Evolutionary conservation across 768 basidiomycete genomes (phyloP), one percentile per base, ranked within the genome.

Genomic region (Tylopilus plumbeoviolaceoides): DNA sequence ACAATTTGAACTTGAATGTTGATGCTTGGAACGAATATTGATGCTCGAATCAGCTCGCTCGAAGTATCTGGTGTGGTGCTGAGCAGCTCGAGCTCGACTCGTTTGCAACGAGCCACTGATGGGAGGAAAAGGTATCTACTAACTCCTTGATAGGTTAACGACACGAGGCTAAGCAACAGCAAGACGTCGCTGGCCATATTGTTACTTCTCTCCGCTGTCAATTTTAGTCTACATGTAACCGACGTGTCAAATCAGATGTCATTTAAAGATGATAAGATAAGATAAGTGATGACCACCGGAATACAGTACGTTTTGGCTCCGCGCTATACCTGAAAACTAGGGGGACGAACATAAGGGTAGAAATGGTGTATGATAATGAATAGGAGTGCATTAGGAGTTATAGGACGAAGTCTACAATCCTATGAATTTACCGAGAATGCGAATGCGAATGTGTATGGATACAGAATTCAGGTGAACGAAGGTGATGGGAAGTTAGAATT

Each of bases 221-320:
- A 30, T 30, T 7, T 30, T 11, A 8, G 30, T 30, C 30, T 30
- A 2, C 30, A 11, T 9, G 30, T 33, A 33, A 3, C 31, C 31
- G 11, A 36, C 5, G 30, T 15, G 35, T 36, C 23, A 49, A 48
- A 54, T 48, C 56, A 45, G 49, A 21, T 57, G 43, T 48, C 48
- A 55, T 62, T 30, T 61, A 41, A 43, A 55, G 54, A 55, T 55
- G 17, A 27, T 62, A 57, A 55, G 47, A 31, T 66, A 64, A 31
- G 28, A 46, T 54, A 56, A 7, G 44, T 53, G 51, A 43, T 30
- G 53, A 57, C 38, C 23, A 25, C 47, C 36, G 40, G 30, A 25
- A 52, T 64, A 65, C 65, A 67, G 52, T 59, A 64, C 30, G 51
- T 56, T 59, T 56, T 48, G 51, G 40, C 27, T 66, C 59, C 65